Evolutionary conservation across 2,329 filamentous ascomycete species (phyloP), one percentile per base, ranked within the genome.

Genomic region (Myriosclerotinia scirpicola): DNA sequence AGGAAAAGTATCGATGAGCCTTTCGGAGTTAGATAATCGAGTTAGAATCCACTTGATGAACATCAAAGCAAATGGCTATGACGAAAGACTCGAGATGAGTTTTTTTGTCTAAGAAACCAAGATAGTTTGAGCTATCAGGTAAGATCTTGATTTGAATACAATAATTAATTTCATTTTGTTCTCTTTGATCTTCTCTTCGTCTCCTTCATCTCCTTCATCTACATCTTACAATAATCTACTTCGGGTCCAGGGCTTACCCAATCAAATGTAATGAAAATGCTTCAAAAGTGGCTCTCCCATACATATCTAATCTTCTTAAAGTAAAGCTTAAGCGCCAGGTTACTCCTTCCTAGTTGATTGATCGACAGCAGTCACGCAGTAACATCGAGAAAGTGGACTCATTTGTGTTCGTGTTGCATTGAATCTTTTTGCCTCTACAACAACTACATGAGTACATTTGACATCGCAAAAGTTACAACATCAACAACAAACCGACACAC

Each of bases 351-450:
- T 26, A 8, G 20, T 60, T 38, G 46, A 60, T 60, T 5, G 44
- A 60, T 60, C 56, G 56, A 60, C 56, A 56, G 42, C n/a, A 58
- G 17, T 17, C 40, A 58, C 20, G 15, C 9, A 20, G 9, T 34
- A 58, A 30, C 54, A n/a, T 42, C 36, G 22, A 59, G 42, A 59
- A 48, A 48, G 56, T 59, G 56, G 56, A 48, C 42, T 59, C 20
- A n/a, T 44, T 20, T 58, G 55, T 58, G 38, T 59, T 59, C 55
- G 40, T 48, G 44, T 38, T 48, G 56, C 20, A 36, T 60, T 48
- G 56, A 60, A 42, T 60, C 56, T 60, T 50, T 17, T 50, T 50
- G 40, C 55, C 42, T 46, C 34, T 46, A 8, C 26, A 26, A 26
- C 55, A 58, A 58, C 38, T n/a, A 58, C 55, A 42, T 26, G 17